Percentiles rank a stretch among this genome's conserved stretches.
These are phyloP conservation scores for Neurospora sp. DNA, from an alignment of 495 filamentous ascomycete species.

Conservation along the genomic window DNA sequence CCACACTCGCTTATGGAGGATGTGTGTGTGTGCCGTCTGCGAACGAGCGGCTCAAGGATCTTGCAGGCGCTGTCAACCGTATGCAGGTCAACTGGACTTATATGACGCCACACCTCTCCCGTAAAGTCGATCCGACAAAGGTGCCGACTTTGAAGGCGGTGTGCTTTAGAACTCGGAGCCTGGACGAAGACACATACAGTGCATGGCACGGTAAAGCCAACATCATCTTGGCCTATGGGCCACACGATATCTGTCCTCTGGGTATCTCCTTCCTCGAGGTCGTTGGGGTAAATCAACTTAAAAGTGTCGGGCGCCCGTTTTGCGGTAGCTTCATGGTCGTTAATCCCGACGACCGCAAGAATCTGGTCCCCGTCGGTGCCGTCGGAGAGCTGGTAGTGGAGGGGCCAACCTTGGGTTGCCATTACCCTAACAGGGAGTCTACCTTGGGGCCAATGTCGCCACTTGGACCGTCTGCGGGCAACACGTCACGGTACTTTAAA, in stretches of 20 bases:
- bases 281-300: constrained; percentile 23
- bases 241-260: constrained; percentile 34
- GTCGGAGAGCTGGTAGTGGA: constrained; percentile 40
- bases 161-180: constrained; percentile 34
- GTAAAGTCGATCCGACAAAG: constrained; percentile 29
- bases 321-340: constrained; percentile 36
- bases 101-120: constrained; percentile 35
- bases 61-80: constrained; percentile 29
- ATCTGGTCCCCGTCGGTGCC: constrained; percentile 36
- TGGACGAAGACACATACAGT: constrained; percentile 32
- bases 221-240: constrained; percentile 36
- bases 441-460: constrained; percentile 17
- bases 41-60: constrained; percentile 26
- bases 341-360: constrained; percentile 37
- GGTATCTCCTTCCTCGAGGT: constrained; percentile 36
- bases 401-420: constrained; percentile 31
- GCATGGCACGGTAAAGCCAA: constrained; percentile 35
- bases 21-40: constrained; percentile 41
- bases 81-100: constrained; percentile 42
- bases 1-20: constrained; percentile 47
- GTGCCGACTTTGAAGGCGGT: constrained; percentile 31
- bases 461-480: constrained; percentile 4
- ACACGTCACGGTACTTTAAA: constrained; percentile 24
- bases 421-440: constrained; percentile 24
- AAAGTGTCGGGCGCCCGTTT: constrained; percentile 33